Conservation (phyloP, 2,329 filamentous ascomycete genomes). For the Colletotrichum viniferum region DNA sequence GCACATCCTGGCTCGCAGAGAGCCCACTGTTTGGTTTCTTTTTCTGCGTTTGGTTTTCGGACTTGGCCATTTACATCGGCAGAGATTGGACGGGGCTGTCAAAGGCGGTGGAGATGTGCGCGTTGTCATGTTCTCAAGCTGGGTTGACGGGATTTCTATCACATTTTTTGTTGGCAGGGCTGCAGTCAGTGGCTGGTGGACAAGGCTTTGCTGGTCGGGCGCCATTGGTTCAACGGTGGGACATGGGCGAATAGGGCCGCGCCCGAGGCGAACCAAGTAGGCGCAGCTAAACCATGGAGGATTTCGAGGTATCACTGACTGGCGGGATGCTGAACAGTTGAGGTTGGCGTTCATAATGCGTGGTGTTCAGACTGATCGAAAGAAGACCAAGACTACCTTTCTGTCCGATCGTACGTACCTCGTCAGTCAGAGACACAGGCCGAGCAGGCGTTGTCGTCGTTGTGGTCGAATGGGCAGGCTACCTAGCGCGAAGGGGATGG, state of each 20-base stretch:
- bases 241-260: not conserved
- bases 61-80: not conserved
- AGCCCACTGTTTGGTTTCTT: not conserved
- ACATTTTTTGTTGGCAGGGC: not conserved
- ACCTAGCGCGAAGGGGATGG: not conserved
- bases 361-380: not conserved
- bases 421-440: not conserved
- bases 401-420: not conserved
- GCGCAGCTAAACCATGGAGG: not conserved
- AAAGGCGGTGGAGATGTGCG: not conserved
- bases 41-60: not conserved
- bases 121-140: not conserved
- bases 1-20: not conserved
- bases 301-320: not conserved
- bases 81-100: not conserved
- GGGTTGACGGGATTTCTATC: not conserved
- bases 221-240: not conserved
- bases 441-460: not conserved
- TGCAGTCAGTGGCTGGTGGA: not conserved
- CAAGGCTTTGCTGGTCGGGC: not conserved
- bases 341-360: not conserved
- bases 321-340: not conserved
- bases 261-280: not conserved
- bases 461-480: not conserved
- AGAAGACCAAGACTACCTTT: not conserved